These are phyloP conservation scores for Neohortaea acidophila DNA, from an alignment of 495 filamentous ascomycete genomes.

Conservation along the genomic window DNA sequence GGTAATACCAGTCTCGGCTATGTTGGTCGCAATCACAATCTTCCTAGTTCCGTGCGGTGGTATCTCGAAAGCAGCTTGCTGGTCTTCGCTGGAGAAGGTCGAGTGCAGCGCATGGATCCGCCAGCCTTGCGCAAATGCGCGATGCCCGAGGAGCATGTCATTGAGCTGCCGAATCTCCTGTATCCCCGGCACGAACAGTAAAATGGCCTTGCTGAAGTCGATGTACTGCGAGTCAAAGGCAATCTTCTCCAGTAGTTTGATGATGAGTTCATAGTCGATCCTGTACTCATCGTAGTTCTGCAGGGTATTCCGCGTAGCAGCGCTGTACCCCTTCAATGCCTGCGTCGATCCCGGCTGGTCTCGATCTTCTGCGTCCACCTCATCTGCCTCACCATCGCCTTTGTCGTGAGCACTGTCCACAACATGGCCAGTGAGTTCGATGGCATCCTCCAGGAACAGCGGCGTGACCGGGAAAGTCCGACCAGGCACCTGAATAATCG, in stretches of 20 bases:
- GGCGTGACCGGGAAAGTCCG: slow-evolving; percentile 83
- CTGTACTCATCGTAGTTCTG: slow-evolving; percentile 69
- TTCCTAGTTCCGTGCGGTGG: slow-evolving; percentile 71
- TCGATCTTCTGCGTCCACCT: slow-evolving; percentile 31
- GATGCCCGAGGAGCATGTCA: slow-evolving; percentile 60
- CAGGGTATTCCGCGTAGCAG: slow-evolving; percentile 56
- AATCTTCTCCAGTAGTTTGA: slow-evolving; percentile 56
- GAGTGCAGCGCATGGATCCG: slow-evolving; percentile 79
- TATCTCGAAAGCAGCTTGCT: slow-evolving; percentile 76
- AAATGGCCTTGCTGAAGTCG: slow-evolving; percentile 70
- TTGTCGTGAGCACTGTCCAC: slow-evolving; percentile 42
- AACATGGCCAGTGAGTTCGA: slow-evolving; percentile 63
- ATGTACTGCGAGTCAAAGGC: slow-evolving; percentile 47
- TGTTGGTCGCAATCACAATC: slow-evolving; percentile 90
- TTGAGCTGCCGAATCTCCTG: slow-evolving; percentile 81
- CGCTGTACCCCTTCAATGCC: slow-evolving; percentile 54
- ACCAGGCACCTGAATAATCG: slow-evolving; percentile 76
- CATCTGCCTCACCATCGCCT: slow-evolving; percentile 34
- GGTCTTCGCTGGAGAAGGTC: slow-evolving; percentile 87
- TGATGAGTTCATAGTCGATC: slow-evolving; percentile 70
- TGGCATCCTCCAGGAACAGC: slow-evolving; percentile 78
- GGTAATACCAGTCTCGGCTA: slow-evolving; percentile 93
- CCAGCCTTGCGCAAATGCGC: slow-evolving; percentile 54
- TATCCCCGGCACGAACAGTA: slow-evolving; percentile 90
- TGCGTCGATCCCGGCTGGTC: slow-evolving; percentile 17